Evolutionary conservation across 139 green algal genomes (phyloP).

Genomic region (Micractinium sp.): DNA sequence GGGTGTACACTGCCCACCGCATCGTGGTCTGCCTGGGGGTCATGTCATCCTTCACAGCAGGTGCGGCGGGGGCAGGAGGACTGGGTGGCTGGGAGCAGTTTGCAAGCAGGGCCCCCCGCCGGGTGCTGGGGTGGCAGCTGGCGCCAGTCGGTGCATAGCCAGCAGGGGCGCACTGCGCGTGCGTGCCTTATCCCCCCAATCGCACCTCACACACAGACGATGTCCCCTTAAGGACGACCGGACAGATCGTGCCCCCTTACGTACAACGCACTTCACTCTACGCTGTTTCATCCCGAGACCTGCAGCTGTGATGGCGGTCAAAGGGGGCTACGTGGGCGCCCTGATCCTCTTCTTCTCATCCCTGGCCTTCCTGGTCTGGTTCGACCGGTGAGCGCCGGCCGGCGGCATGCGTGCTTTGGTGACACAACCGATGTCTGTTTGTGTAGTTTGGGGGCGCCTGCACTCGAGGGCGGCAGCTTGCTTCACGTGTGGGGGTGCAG

Average conservation of each 20-base stretch:
- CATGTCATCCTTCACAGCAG: conserved; percentile 34
- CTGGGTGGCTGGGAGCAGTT: no score
- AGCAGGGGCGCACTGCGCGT: background rate
- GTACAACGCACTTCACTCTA: background rate
- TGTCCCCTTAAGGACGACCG: no score
- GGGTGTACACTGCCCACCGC: conserved; percentile 35
- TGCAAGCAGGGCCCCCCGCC: no score
- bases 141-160: background rate
- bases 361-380: conserved; percentile 33
- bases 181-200: background rate
- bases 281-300: background rate
- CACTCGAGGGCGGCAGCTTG: no score
- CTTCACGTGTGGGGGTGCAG: no score
- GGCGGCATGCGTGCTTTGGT: no score
- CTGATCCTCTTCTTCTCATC: conserved; percentile 40
- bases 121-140: background rate
- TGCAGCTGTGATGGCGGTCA: conserved; percentile 53
- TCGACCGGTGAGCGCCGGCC: conserved; percentile 40
- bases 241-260: no score
- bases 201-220: background rate
- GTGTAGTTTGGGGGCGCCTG: no score
- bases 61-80: background rate
- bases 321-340: conserved; percentile 47
- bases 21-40: conserved; percentile 52
- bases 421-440: no score